Conservation (phyloP, 148 eudicot genomes). For the Vaccinium vitisidaea region DNA sequence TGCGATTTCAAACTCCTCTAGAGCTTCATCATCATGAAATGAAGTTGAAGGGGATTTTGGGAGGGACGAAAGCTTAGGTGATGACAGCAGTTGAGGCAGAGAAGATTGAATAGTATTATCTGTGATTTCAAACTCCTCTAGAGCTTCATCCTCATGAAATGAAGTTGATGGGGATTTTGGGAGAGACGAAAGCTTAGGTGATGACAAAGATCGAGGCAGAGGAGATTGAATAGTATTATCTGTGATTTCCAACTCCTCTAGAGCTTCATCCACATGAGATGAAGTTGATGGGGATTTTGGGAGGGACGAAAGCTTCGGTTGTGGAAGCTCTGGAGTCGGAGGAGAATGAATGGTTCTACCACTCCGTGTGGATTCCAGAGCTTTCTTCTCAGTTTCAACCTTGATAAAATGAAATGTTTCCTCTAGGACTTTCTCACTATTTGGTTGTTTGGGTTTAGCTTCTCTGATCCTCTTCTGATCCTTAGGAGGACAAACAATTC, state of each 20-base stretch:
- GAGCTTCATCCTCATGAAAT: constrained; percentile 36
- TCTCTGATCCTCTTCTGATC: constrained; percentile 26
- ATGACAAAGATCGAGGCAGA: not conserved
- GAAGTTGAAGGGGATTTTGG: not conserved
- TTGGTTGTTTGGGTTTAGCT: constrained; percentile 25
- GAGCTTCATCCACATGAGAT: constrained; percentile 35
- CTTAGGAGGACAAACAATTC: constrained; percentile 31
- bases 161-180: constrained; percentile 37
- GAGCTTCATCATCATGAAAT: not conserved
- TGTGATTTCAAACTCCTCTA: constrained; percentile 28
- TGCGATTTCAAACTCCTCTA: constrained; percentile 9
- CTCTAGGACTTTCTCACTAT: constrained; percentile 37
- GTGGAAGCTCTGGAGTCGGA: constrained; percentile 31
- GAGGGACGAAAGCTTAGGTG: not conserved
- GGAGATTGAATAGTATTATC: constrained; percentile 12
- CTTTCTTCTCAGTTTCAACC: constrained; percentile 23
- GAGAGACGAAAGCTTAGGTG: constrained; percentile 34
- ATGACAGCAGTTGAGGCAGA: not conserved
- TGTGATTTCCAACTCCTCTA: constrained; percentile 28
- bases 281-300: constrained; percentile 37
- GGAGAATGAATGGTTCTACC: constrained; percentile 26
- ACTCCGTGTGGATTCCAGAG: constrained; percentile 16
- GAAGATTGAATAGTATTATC: constrained; percentile 13
- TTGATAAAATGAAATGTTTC: constrained; percentile 56
- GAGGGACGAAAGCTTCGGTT: constrained; percentile 33